These are phyloP conservation scores for Pulveroboletus sp. DNA, from an alignment of 768 basidiomycete species.

Conservation along the genomic window DNA sequence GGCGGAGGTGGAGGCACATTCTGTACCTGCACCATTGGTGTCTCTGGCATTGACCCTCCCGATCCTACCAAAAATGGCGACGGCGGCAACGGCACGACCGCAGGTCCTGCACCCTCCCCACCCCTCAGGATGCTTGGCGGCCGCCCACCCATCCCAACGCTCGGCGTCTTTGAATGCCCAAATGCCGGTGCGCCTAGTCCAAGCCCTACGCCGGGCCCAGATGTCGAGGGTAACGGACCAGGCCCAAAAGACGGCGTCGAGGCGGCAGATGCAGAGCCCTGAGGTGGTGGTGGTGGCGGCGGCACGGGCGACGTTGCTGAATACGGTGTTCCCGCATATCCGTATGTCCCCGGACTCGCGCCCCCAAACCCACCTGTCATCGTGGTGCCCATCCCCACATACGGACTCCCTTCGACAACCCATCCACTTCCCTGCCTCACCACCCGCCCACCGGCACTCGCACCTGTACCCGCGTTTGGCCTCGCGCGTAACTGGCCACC, in stretches of 20 bases:
- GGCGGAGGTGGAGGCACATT: conserved; percentile 17
- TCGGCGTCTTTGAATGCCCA: conserved; percentile 15
- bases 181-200: conserved; percentile 28
- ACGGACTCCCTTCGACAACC: conserved; percentile 42
- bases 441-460: conserved; percentile 34
- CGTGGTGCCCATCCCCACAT: conserved; percentile 31
- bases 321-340: conserved; percentile 33
- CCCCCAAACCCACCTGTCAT: conserved; percentile 26
- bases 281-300: conserved; percentile 3
- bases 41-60: conserved; percentile 14
- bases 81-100: conserved; percentile 14
- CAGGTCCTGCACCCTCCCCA: conserved; percentile 14
- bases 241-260: conserved; percentile 32
- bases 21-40: conserved; percentile 6
- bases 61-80: conserved; percentile 21
- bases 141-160: neutral
- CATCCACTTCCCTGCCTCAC: conserved; percentile 59
- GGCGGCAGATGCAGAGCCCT: conserved; percentile 2
- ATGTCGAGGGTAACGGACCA: conserved; percentile 25
- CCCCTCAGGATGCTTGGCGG: conserved; percentile 14
- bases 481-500: conserved; percentile 65
- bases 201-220: conserved; percentile 22
- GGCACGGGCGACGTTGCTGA: conserved; percentile 7
- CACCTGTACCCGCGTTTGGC: conserved; percentile 27
- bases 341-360: conserved; percentile 13